Evolutionary conservation across 768 basidiomycete genomes (phyloP).

Genomic region (Hysterangium stoloniferum): DNA sequence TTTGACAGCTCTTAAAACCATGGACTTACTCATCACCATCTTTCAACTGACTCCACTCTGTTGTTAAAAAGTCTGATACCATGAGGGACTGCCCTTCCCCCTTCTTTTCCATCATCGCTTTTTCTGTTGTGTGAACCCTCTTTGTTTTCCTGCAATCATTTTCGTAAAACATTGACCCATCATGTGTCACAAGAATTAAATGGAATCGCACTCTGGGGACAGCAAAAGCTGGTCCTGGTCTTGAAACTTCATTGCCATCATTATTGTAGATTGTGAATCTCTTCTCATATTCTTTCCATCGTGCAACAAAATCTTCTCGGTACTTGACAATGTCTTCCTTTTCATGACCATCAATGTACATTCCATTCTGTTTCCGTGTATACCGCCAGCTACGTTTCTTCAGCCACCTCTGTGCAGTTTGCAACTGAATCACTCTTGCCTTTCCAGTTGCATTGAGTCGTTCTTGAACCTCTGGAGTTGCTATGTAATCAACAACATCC

Average conservation of each 20-base stretch:
- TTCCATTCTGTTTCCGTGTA: constrained; percentile 6
- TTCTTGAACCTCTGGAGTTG: constrained; percentile 4
- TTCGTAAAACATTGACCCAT: constrained; percentile 6
- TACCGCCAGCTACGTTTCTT: constrained; percentile 10
- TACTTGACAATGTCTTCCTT: constrained; percentile 15
- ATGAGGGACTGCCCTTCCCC: constrained; percentile 3
- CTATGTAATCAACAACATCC: constrained; percentile 13
- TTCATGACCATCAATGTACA: constrained; percentile 18
- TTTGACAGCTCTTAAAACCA: no score
- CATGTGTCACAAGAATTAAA: constrained; percentile 1
- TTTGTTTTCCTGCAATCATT: constrained; percentile 4
- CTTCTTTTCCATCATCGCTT: not conserved
- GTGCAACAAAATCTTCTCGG: constrained; percentile 2
- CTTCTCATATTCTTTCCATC: constrained; percentile 5
- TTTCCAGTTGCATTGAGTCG: not conserved
- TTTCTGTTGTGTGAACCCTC: not conserved
- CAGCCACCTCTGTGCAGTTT: constrained; percentile 15
- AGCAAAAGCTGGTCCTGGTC: not conserved
- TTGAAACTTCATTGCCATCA: not conserved
- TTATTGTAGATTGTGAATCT: constrained; percentile 3
- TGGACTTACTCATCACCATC: not conserved
- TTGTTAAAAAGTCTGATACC: constrained; percentile 2
- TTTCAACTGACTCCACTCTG: not conserved
- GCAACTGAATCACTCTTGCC: constrained; percentile 8
- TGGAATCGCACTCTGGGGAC: not conserved